Conservation (phyloP, 768 basidiomycete species). For the Russula sp. region DNA sequence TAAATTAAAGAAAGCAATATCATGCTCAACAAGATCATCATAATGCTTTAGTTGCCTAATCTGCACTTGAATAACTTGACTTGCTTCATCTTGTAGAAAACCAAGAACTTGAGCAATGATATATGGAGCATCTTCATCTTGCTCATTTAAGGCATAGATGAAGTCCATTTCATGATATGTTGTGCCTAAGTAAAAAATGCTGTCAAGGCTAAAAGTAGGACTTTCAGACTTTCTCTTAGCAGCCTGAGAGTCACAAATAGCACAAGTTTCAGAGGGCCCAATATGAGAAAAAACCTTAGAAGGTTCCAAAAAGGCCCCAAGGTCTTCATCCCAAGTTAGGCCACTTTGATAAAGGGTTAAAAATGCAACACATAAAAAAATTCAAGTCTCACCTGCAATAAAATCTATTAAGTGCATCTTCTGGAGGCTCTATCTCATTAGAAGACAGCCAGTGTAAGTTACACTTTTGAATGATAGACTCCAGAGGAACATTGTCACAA, state of each 20-base stretch:
- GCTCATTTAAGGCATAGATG: constrained; percentile 40
- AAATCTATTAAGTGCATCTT: constrained; percentile 42
- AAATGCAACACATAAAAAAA: not conserved
- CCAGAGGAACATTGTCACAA: constrained; percentile 50
- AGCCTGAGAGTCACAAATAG: constrained; percentile 4
- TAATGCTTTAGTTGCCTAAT: constrained; percentile 42
- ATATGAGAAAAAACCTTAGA: constrained; percentile 31
- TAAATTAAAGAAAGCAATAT: not conserved
- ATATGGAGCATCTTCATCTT: constrained; percentile 30
- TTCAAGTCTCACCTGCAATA: constrained; percentile 43
- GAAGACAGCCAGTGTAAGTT: constrained; percentile 37
- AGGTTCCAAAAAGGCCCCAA: constrained; percentile 39
- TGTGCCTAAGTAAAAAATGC: constrained; percentile 36
- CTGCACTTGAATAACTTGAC: constrained; percentile 26
- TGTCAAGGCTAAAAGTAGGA: constrained; percentile 28
- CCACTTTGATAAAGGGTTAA: constrained; percentile 28
- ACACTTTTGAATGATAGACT: constrained; percentile 52
- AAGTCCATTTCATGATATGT: constrained; percentile 55
- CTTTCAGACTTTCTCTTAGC: not conserved
- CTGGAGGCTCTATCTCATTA: constrained; percentile 41
- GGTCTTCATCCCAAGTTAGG: constrained; percentile 43
- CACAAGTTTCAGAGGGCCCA: constrained; percentile 25
- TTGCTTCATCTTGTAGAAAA: constrained; percentile 27
- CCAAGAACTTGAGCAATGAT: constrained; percentile 50
- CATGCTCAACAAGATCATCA: constrained; percentile 31